Percentiles rank a stretch among this genome's conserved stretches.
These are phyloP conservation scores for Dimargaris verticillata DNA, from an alignment of 192 early-diverging fungal genomes.

Conservation along the genomic window DNA sequence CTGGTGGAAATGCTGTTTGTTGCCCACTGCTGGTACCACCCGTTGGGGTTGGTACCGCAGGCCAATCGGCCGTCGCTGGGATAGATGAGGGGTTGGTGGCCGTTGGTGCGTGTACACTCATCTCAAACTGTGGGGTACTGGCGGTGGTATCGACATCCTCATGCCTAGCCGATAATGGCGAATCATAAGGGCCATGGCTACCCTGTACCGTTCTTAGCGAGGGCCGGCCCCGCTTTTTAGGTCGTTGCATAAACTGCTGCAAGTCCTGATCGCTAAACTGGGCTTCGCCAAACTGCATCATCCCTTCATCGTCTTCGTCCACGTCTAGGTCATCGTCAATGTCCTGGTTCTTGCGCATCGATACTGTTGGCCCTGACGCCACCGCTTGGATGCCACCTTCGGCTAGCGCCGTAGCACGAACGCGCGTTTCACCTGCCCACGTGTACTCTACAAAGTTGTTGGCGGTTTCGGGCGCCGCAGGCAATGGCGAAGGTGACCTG, in stretches of 20 bases:
- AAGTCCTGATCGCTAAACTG: constrained; percentile 64
- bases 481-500: not conserved
- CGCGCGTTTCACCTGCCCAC: constrained; percentile 65
- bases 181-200: too few species aligned
- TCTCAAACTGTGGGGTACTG: constrained; percentile 19
- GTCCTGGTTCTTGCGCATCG: constrained; percentile 32
- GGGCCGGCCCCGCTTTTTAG: too few species aligned
- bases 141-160: too few species aligned
- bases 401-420: constrained; percentile 62
- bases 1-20: not conserved
- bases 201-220: too few species aligned
- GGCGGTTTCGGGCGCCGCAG: constrained; percentile 1
- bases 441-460: constrained; percentile 53
- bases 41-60: constrained; percentile 7
- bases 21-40: too few species aligned
- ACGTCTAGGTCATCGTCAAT: constrained; percentile 71
- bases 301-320: constrained; percentile 66
- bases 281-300: constrained; percentile 44
- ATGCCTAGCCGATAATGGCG: too few species aligned
- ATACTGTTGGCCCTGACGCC: constrained; percentile 11
- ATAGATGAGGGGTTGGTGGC: not conserved
- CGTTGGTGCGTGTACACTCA: constrained; percentile 11
- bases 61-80: constrained; percentile 12
- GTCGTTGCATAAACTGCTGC: constrained; percentile 19
- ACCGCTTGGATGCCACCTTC: constrained; percentile 41